Conservation (phyloP, 495 filamentous ascomycete genomes). For the Venustampulla echinocandica region DNA sequence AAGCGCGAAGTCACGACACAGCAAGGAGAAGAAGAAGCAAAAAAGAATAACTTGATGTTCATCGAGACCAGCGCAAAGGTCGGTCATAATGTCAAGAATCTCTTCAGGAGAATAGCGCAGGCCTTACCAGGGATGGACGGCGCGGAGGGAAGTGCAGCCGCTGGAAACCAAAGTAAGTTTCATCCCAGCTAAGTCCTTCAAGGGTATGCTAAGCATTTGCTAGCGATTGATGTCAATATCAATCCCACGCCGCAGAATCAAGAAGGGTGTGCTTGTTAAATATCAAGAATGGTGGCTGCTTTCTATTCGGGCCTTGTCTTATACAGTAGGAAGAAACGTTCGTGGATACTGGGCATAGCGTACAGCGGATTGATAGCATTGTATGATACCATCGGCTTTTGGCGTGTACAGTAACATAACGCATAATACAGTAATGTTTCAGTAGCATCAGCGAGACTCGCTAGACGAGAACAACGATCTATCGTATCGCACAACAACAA, state of each 20-base stretch:
- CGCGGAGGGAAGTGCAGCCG: conserved; percentile 52
- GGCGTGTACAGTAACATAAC: conserved; percentile 12
- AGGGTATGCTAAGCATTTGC: conserved; percentile 7
- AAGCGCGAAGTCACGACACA: conserved; percentile 91
- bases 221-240: conserved; percentile 95
- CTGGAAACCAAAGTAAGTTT: conserved; percentile 56
- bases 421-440: conserved; percentile 10
- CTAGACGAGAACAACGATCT: too few species aligned
- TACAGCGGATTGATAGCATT: conserved; percentile 22
- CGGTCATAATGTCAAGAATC: conserved; percentile 92
- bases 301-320: conserved; percentile 17
- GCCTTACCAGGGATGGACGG: conserved; percentile 97
- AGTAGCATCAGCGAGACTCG: too few species aligned
- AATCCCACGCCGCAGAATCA: conserved; percentile 61
- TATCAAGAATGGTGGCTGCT: neutral
- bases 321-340: conserved; percentile 18
- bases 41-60: conserved; percentile 93
- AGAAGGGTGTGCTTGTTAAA: conserved; percentile 75
- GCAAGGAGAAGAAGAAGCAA: conserved; percentile 97
- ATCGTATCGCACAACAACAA: too few species aligned
- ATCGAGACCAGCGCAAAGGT: conserved; percentile 98
- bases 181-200: neutral
- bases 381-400: conserved; percentile 20
- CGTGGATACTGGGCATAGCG: conserved; percentile 34
- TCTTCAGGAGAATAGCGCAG: conserved; percentile 96